Conservation (phyloP, 2,329 filamentous ascomycete species). For the Cladosporium colombiae region DNA sequence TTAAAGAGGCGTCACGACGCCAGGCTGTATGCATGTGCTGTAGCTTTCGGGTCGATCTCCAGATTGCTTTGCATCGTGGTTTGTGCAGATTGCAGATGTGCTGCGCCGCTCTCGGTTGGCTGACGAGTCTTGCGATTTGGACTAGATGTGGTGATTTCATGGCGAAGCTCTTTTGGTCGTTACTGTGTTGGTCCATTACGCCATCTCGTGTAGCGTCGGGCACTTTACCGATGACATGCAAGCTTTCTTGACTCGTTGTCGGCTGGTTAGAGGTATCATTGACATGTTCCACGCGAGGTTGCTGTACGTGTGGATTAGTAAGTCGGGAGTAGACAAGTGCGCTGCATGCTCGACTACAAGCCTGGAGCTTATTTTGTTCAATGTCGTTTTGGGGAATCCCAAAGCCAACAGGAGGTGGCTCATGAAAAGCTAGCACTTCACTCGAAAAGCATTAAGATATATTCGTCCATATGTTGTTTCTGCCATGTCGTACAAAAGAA, state of each 20-base stretch:
- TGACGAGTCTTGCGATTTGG: not conserved
- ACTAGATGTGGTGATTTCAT: not conserved
- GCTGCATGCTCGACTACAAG: not conserved
- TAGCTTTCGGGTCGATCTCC: not conserved
- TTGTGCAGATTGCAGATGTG: not conserved
- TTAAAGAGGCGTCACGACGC: conserved; percentile 1
- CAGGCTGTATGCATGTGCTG: not conserved
- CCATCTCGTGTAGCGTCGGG: not conserved
- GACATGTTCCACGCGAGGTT: not conserved
- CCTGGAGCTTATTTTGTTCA: not conserved
- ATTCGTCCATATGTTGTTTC: not conserved
- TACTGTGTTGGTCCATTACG: not conserved
- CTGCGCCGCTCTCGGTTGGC: not conserved
- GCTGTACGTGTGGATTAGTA: not conserved
- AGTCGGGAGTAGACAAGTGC: not conserved
- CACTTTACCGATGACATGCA: not conserved
- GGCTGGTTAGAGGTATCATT: not conserved
- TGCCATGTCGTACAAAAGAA: conserved; percentile 8
- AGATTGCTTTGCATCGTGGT: not conserved
- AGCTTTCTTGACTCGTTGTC: not conserved
- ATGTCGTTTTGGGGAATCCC: not conserved
- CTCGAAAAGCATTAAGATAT: not conserved
- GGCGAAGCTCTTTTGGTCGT: not conserved
- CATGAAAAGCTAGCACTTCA: not conserved
- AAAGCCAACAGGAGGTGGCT: not conserved